A percentile compares a stretch with the other conserved stretches of the same genome.
Conservation (phyloP, 164 flowering plant species). For the Saururus chinensis region DNA sequence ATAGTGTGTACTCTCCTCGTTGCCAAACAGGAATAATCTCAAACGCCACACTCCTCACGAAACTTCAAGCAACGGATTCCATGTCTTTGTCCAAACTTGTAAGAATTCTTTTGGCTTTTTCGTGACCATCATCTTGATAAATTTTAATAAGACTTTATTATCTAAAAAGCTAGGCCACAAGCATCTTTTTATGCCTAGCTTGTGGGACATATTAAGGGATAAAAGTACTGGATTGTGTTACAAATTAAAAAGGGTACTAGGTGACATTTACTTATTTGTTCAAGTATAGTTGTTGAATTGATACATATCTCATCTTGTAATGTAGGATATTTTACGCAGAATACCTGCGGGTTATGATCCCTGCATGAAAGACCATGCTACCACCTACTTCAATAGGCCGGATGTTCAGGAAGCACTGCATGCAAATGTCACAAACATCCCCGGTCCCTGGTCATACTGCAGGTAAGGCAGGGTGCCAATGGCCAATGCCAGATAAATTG, state of each 20-base stretch:
- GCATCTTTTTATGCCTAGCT: no score
- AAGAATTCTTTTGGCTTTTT: slow-evolving; percentile 24
- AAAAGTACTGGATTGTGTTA: no score
- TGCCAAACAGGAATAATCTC: slow-evolving; percentile 36
- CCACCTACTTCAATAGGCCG: slow-evolving; percentile 30
- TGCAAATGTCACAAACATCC: slow-evolving; percentile 42
- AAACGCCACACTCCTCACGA: no score
- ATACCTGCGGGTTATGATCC: slow-evolving; percentile 51
- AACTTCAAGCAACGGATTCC: no score
- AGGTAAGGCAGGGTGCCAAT: slow-evolving; percentile 18
- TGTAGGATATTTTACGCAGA: slow-evolving; percentile 25
- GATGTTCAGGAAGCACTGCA: slow-evolving; percentile 57
- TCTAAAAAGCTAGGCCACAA: no score
- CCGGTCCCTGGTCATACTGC: slow-evolving; percentile 41
- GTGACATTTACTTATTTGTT: no score
- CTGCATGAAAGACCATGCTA: slow-evolving; percentile 28
- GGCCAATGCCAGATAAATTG: neutral
- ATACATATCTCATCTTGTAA: no score
- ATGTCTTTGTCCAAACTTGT: slow-evolving; percentile 24
- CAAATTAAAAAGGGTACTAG: no score
- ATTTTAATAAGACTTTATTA: slow-evolving; percentile 1
- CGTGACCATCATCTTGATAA: slow-evolving; percentile 6
- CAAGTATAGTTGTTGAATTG: no score
- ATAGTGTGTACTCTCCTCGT: slow-evolving; percentile 54
- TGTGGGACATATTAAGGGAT: no score